A percentile compares a stretch with the other conserved stretches of the same genome.
phyloP scores from a whole-genome alignment of 768 basidiomycete genomes.

The Kwoniella pini region DNA sequence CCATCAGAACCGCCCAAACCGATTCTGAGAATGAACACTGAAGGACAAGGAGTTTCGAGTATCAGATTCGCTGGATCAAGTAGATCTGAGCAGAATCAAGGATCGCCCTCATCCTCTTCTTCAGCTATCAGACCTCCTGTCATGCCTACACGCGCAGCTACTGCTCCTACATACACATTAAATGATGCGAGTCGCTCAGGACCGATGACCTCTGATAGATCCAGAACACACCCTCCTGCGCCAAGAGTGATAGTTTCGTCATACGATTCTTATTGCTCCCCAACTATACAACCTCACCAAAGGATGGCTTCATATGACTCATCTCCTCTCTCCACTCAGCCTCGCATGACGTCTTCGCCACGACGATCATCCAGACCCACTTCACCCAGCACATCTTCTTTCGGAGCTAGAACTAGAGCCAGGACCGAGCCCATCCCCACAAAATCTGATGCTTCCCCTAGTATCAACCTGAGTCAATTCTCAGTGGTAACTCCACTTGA shows the following conservation, averaged over 20 bases:
- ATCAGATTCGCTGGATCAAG: slow-evolving; percentile 16
- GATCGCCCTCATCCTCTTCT: slow-evolving; percentile 4
- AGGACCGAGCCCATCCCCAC: slow-evolving; percentile 8
- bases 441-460: not conserved
- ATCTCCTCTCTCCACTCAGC: slow-evolving; percentile 9
- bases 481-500: slow-evolving; percentile 1
- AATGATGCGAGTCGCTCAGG: not conserved
- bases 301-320: slow-evolving; percentile 20
- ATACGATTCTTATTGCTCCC: slow-evolving; percentile 16
- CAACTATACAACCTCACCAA: slow-evolving; percentile 8
- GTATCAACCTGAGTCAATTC: not conserved
- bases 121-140: slow-evolving; percentile 3
- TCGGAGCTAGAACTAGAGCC: slow-evolving; percentile 33
- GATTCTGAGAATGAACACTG: slow-evolving; percentile 22
- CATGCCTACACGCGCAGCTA: not conserved
- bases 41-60: slow-evolving; percentile 17
- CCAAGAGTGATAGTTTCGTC: slow-evolving; percentile 19
- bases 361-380: slow-evolving; percentile 34
- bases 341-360: slow-evolving; percentile 3
- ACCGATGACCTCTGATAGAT: not conserved
- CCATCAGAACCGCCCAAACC: slow-evolving; percentile 17
- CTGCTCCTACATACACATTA: not conserved
- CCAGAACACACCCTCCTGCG: slow-evolving; percentile 16
- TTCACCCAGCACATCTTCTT: slow-evolving; percentile 40
- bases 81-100: not conserved